Base-by-base conservation (phyloP, 495 filamentous ascomycete genomes). In the Astrothelium macrocarpum region DNA sequence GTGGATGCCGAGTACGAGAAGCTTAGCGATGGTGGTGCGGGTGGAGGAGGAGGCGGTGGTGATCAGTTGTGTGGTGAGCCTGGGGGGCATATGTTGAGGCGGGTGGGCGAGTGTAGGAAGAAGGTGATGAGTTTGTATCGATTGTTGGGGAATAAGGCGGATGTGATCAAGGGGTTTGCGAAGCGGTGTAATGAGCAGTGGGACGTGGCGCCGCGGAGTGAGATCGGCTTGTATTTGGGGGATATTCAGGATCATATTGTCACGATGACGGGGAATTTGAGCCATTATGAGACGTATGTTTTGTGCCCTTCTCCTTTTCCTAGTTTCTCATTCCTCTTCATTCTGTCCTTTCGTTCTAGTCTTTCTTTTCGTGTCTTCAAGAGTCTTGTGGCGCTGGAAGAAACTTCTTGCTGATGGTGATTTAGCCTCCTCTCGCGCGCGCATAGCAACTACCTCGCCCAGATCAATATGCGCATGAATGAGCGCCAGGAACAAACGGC, bases 191-290 rank as follows among this genome's bases (percentile, higher is more conserved):
- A 96, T 68, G 94, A 98, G 77, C 90, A 93, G 66, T 98, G 94
- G 91, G 90, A 96, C 70, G 87, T 98, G 49, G 95, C 94, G 29
- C 94, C 94, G 60, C 81, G 93, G 64, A 91, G 88, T 34, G 94
- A 98, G 74, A 97, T 98, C 75, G 93, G 94, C 7, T 71, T 97
- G 61, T 98, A 97, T 76, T 75, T 98, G 65, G 93, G 94, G 61
- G 94, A 97, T 79, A 97, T 98, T 68, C 94, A 97, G 75, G 94
- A 98, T 77, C 93, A 97, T 73, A 96, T 97, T 69, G 86, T 98
- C 75, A 98, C 93, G 59, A 97, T 97, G 94, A 96, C 91, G 36
- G 85, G 86, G 64, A 97, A 96, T 73, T 78, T 98, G 68, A 88
- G 86, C 64, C 92, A 98, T 73, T 97, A 97, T 67, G 94, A 98